Evolutionary conservation across 495 filamentous ascomycete genomes (phyloP), one percentile per base, ranked within the genome.

Genomic region (Aspergillus biplanus): DNA sequence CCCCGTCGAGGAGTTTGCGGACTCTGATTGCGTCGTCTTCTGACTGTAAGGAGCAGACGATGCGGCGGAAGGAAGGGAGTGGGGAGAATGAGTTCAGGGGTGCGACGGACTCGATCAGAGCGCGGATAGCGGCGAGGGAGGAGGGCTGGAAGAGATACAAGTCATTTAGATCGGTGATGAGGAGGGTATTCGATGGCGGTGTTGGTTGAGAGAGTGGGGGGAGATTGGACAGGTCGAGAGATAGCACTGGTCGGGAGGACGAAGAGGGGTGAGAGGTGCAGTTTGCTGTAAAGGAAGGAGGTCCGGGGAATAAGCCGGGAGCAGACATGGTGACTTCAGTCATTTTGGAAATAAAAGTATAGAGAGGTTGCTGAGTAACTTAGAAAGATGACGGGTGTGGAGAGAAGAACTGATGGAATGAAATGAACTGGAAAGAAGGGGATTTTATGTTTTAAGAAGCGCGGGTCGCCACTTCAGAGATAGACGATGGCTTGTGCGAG

Each of bases 51-150:
- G 93, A 95, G 69, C 90, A 90, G 70, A 97, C 83, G 71, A 99
- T 94, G 70, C 95, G 91, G 69, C 90, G 89, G 82, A 98, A 88
- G 16, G 92, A 97, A 64, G 92, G 93, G 39, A 99, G 86, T 0
- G 95, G 95, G 35, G 92, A 91, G 87, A 93, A 98, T 60, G 89
- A 87, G 80, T 95, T 88, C 61, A 97, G 85, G 5, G 87, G 85
- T 0, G 89, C 90, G 32, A 88, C 81, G 6, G 76, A 73, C 21
- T 80, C 66, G 73, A 97, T 89, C 53, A 89, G 85, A 42, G 85
- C 76, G 69, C 89, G 90, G 74, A 99, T 92, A 21, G 81, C 83
- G 61, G 88, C 81, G 58, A 97, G 86, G 64, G 92, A 91, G 55
- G 85, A 74, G 0, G 92, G 83, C 64, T 86, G 83, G 84, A 99